phyloP scores from a whole-genome alignment of 352 stramenopile genomes.

The Phytophthora citricola region DNA sequence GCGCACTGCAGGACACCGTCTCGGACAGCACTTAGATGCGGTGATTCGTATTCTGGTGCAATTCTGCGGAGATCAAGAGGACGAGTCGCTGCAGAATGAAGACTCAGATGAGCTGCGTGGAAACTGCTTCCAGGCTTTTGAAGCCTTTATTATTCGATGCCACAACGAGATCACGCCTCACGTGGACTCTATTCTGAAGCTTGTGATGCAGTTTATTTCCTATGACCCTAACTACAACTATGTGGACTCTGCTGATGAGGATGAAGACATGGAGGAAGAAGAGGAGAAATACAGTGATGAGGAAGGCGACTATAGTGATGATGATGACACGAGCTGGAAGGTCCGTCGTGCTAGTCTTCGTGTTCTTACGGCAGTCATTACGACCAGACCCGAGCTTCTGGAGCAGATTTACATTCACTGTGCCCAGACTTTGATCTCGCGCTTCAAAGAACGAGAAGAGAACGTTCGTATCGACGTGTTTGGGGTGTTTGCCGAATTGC shows the following conservation, averaged over 20 bases:
- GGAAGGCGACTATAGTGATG: slow-evolving; percentile 92
- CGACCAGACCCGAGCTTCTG: slow-evolving; percentile 85
- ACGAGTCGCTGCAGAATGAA: slow-evolving; percentile 94
- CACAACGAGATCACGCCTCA: slow-evolving; percentile 96
- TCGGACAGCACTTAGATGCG: slow-evolving; percentile 94
- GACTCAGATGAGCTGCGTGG: slow-evolving; percentile 96
- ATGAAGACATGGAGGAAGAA: slow-evolving; percentile 87
- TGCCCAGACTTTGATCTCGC: slow-evolving; percentile 81
- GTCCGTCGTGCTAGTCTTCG: slow-evolving; percentile 92
- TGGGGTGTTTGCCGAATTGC: slow-evolving; percentile 93
- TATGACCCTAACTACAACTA: slow-evolving; percentile 99
- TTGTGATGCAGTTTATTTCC: slow-evolving; percentile 94
- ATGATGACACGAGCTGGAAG: slow-evolving; percentile 98
- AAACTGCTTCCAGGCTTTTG: slow-evolving; percentile 98
- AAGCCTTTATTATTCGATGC: slow-evolving; percentile 97
- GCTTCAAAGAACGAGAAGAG: slow-evolving; percentile 98
- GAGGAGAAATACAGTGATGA: slow-evolving; percentile 85
- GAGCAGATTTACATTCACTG: slow-evolving; percentile 88
- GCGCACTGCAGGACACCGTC: slow-evolving; percentile 95
- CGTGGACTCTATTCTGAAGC: slow-evolving; percentile 91
- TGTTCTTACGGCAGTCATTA: slow-evolving; percentile 94
- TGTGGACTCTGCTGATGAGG: slow-evolving; percentile 92
- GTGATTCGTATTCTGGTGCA: slow-evolving; percentile 97
- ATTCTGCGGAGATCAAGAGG: slow-evolving; percentile 94
- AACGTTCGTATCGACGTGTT: slow-evolving; percentile 99